Base-by-base conservation (phyloP, 2,329 filamentous ascomycete species). In the Aotearoamyces nothofagi region DNA sequence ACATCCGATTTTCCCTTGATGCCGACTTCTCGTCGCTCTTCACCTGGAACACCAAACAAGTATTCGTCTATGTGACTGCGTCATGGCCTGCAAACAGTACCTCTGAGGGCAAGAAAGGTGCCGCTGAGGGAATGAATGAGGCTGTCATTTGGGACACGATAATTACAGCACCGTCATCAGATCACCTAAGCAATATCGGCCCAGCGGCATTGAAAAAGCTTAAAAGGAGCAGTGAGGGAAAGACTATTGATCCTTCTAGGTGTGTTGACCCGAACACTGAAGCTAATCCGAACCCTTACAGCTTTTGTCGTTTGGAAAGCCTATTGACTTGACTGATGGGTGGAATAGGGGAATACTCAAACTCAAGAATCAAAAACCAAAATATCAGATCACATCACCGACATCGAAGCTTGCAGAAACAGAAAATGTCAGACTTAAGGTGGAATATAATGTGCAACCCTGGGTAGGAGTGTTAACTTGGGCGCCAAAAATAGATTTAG, bases 1-100 rank as follows among this genome's bases (percentile, higher is more conserved):
- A 90, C 51, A 78, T 98, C 50, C 78, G 77, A 52, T 98, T 98
- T 64, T 81, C 86, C 46, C 68, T 98, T 34, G 79, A 93, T 47
- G 79, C 86, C 30, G 87, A 98, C 58, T 69, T 98, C 35, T 78
- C 74, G 35, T 78, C 78, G 24, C 80, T 98, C 44, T 96, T 96
- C 68, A 92, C 81, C 49, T 98, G 87, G 90, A 98, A 98, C 65
- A 98, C 92, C 12, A 98, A 98, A 56, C 82, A 96, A 58, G 61
- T 98, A 46, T 98, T 96, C 58, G 75, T 94, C 53, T 98, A 93
- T 60, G 75, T 98, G 34, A 87, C 83, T 31, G 87, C 87, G 31
- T 76, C 74, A 44, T 78, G 72, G 72, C 60, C 63, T 15, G 43
- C 46, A 24, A 33, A 49, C 27, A 46, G 46, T 27, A 38, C 38